Evolutionary conservation across 805 yeast genomes (phyloP), one percentile per base, ranked within the genome.

Genomic region (Candida odintsovae): DNA sequence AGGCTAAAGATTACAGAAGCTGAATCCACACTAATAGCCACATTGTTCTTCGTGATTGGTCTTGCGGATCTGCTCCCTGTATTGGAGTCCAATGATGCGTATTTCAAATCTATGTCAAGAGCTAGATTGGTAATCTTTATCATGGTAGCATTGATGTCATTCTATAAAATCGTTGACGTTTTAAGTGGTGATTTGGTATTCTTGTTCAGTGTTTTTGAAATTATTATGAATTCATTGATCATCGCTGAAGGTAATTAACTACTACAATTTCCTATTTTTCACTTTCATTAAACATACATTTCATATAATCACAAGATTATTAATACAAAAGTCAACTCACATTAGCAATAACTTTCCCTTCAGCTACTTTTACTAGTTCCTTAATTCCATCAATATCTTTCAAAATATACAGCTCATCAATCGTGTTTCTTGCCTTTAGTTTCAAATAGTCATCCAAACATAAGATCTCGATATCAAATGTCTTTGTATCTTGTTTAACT

Each of bases 381-480:
- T 52, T 56, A 9, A 52, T 52, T 2, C 49, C 55, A 9, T 51
- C 46, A 38, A 59, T n/a, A 12, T 52, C 56, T 19, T 48, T 44
- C 21, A 50, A 31, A 1, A 40, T 11, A 19, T 33, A 45, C 25
- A 54, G 38, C 37, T 50, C 52, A 45, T 56, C 62, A 7, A 36
- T 38, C 7, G 9, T 26, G 13, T 43, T 42, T 1, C 39, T 18
- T n/a, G 26, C 10, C 6, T 47, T 35, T 15, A 51, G 13, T 28
- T 51, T 57, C 40, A 56, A 20, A 38, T 55, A 60, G 38, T 59
- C 62, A n/a, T 58, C 62, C 16, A 52, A 37, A 43, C 63, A 60
- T 6, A 57, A 28, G 0, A 48, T 29, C 29, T 42, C 20, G 3
- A 44, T 41, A 8, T 51, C 44, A 23, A 37, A 51, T 0, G n/a